These are phyloP conservation scores for Lomentospora prolificans DNA, from an alignment of 2,329 filamentous ascomycete genomes.

Conservation along the genomic window DNA sequence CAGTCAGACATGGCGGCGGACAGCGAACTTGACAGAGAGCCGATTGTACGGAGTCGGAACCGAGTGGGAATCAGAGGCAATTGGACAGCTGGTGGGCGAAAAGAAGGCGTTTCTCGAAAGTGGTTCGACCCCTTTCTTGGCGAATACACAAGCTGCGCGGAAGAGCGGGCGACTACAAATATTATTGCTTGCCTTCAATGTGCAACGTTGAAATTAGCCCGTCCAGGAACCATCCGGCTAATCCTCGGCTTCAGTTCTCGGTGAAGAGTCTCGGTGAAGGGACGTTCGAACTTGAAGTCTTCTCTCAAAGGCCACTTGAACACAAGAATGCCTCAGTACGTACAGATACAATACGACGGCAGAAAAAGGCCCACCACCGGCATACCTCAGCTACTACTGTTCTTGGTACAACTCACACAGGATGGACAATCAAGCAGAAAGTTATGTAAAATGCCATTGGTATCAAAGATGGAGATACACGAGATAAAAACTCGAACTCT, in stretches of 20 bases:
- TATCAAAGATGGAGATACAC: not conserved
- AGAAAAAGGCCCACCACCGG: no score
- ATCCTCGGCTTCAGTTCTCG: not conserved
- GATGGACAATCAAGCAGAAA: not conserved
- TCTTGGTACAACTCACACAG: no score
- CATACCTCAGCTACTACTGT: no score
- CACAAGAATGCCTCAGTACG: no score
- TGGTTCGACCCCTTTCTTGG: not conserved
- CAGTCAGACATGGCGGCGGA: not conserved
- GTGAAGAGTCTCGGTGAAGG: no score
- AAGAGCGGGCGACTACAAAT: no score
- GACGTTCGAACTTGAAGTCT: no score
- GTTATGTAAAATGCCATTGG: not conserved
- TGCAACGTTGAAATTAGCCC: not conserved
- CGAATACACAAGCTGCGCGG: not conserved
- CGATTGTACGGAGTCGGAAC: not conserved
- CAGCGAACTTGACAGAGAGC: not conserved
- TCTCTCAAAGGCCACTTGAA: no score
- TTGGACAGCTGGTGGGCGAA: not conserved
- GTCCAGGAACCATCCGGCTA: not conserved
- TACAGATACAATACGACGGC: no score
- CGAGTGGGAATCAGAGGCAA: not conserved
- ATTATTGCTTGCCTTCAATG: no score
- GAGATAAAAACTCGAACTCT: not conserved
- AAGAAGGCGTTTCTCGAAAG: not conserved